Evolutionary conservation across 2,329 filamentous ascomycete species (phyloP), one percentile per base, ranked within the genome.

Genomic region (Calonectria pseudoreteaudii): DNA sequence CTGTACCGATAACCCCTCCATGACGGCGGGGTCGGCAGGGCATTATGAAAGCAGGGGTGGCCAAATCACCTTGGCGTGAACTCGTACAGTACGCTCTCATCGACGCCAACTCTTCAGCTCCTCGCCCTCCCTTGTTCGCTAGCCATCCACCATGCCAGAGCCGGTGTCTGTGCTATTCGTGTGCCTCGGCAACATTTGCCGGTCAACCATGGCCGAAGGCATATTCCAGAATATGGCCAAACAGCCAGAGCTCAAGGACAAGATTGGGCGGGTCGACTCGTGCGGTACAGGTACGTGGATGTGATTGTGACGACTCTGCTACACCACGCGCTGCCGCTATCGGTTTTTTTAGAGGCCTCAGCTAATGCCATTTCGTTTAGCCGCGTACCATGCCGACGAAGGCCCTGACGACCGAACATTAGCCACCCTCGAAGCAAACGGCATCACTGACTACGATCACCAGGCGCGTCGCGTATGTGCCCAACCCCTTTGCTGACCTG

Each of bases 181-280:
- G 79, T 99, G 97, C 86, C 90, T 98, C 41, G 97, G 97, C 84
- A 99, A 99, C 85, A 98, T 98, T 82, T 99, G 95, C 83, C 89
- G 91, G 74, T 98, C 95, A 10, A 94, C 97, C 38, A 98, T 99
- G 97, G 95, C 96, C 58, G 96, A 98, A 87, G 97, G 94, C 65
- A 94, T 98, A 77, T 98, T 99, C 86, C 91, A 92, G 72, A 91
- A 93, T 74, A 86, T 97, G 50, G 90, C 90, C 50, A 88, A 90
- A 77, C 90, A 93, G 78, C 85, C 90, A 60, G 88, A 90, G 30
- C 92, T 91, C 80, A 87, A 89, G 79, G 87, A 85, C 60, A 86
- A 88, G 74, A 91, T 98, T 81, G 87, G 86, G 20, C 87, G 87
- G 73, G 92, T 98, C 78, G 97, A 98, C 84, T 97, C 94, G 11